Conservation (phyloP, 352 stramenopile species). For the Plasmopara halstedii region DNA sequence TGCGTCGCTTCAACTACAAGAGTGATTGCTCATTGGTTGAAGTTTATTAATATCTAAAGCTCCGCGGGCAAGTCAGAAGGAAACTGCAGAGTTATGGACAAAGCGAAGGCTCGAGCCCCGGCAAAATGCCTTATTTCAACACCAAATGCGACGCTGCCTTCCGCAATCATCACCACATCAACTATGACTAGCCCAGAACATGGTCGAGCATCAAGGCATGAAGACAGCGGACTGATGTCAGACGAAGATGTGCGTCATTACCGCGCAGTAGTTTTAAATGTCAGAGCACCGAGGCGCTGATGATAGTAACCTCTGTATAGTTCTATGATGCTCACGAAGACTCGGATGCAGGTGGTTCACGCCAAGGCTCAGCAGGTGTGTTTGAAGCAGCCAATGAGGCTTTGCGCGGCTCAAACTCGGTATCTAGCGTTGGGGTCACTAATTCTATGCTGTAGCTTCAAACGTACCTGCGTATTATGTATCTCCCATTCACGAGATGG, state of each 20-base stretch:
- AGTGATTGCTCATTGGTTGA: slow-evolving; percentile 27
- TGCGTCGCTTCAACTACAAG: slow-evolving; percentile 12
- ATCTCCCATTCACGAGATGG: slow-evolving; percentile 1
- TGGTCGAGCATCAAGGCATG: slow-evolving; percentile 16
- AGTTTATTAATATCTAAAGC: slow-evolving; percentile 22
- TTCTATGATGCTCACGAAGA: slow-evolving; percentile 69
- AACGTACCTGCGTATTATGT: slow-evolving; percentile 6
- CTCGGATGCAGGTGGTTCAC: slow-evolving; percentile 27
- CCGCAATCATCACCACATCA: not conserved
- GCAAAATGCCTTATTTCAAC: slow-evolving; percentile 1
- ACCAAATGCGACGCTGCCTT: slow-evolving; percentile 4
- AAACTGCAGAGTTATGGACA: slow-evolving; percentile 28
- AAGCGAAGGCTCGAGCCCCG: slow-evolving; percentile 1
- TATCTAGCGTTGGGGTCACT: not conserved
- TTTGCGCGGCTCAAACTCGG: no score
- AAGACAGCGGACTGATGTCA: slow-evolving; percentile 42
- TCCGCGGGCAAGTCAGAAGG: slow-evolving; percentile 1
- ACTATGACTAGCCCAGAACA: slow-evolving; percentile 5
- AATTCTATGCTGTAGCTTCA: slow-evolving; percentile 1
- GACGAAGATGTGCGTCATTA: slow-evolving; percentile 51
- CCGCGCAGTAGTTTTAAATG: not conserved
- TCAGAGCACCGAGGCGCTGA: not conserved
- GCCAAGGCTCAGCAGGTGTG: slow-evolving; percentile 13
- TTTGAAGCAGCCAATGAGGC: no score
- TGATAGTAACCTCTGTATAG: slow-evolving; percentile 11